A percentile compares a stretch with the other conserved stretches of the same genome.
Evolutionary conservation across 148 eudicot genomes (phyloP).

Genomic region (Euryodendron excelsum): DNA sequence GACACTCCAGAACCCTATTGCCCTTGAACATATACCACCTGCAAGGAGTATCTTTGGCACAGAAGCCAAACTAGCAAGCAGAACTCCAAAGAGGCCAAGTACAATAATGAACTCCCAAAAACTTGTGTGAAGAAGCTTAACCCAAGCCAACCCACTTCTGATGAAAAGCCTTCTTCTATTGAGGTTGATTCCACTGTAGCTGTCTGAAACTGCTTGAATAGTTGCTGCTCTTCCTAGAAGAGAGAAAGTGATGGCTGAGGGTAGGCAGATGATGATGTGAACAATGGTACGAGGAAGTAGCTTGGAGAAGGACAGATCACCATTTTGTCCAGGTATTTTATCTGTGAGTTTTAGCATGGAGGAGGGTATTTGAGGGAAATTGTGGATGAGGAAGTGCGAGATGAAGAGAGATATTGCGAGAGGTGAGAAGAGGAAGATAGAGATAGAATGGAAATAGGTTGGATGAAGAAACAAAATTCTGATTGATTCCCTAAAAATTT

Average conservation of each 20-base stretch:
- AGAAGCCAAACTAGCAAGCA: not conserved
- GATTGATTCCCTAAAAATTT: not conserved
- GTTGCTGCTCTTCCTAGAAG: constrained; percentile 8
- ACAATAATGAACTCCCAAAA: no score
- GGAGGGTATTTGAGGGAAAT: constrained; percentile 9
- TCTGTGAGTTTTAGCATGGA: not conserved
- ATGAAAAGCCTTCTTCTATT: no score
- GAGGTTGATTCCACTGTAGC: not conserved
- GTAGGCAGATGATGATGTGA: constrained; percentile 1
- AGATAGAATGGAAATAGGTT: constrained; percentile 12
- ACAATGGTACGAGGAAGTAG: constrained; percentile 6
- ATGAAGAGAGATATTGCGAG: constrained; percentile 13
- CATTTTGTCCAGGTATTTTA: not conserved
- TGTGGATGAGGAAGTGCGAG: constrained; percentile 18
- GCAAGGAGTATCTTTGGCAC: not conserved
- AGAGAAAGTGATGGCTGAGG: constrained; percentile 13
- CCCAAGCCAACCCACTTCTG: no score
- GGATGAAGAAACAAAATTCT: not conserved
- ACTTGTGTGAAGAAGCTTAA: no score
- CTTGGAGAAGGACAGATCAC: not conserved
- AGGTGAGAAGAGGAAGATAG: constrained; percentile 16
- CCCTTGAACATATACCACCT: not conserved
- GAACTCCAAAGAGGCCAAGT: no score
- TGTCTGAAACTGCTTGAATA: constrained; percentile 10
- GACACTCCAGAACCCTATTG: constrained; percentile 10